A percentile compares a stretch with the other conserved stretches of the same genome.
These are phyloP conservation scores for Cerrena zonata DNA, from an alignment of 1,284 basidiomycete genomes.

Conservation along the genomic window DNA sequence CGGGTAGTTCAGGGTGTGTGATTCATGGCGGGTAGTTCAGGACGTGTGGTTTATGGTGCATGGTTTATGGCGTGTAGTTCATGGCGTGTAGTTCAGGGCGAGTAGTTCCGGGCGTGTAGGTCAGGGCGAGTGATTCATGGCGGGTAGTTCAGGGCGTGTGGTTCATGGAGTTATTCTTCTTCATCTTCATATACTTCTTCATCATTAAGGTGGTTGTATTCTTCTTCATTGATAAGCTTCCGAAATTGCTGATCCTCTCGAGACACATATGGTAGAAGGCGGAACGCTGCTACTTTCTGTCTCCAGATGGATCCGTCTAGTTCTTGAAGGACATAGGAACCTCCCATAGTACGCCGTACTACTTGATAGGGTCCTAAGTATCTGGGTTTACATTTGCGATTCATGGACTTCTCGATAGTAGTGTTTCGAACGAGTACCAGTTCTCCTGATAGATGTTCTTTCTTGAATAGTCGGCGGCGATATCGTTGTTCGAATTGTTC, in stretches of 20 bases:
- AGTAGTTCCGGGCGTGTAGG: no score
- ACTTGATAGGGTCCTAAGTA: background rate
- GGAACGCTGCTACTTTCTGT: conserved; percentile 3
- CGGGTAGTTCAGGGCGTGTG: no score
- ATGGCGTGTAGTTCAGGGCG: no score
- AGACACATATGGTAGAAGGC: background rate
- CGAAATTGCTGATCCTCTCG: background rate
- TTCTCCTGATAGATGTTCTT: background rate
- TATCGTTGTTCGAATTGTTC: conserved; percentile 6
- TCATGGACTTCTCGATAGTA: background rate
- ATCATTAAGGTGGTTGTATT: no score
- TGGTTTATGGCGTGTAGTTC: no score
- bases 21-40: no score
- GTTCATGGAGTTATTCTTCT: no score
- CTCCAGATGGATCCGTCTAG: conserved; percentile 5
- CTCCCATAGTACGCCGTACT: conserved; percentile 9
- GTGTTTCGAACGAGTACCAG: background rate
- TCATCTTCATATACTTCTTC: no score
- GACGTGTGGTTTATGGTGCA: no score
- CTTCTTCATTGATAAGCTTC: no score
- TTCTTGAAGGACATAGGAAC: conserved; percentile 25
- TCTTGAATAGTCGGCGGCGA: background rate
- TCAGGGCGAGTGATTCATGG: no score
- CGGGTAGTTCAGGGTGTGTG: no score
- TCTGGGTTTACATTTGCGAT: background rate